Evolutionary conservation across 768 basidiomycete species (phyloP).

Genomic region (Boletus reticulatus): DNA sequence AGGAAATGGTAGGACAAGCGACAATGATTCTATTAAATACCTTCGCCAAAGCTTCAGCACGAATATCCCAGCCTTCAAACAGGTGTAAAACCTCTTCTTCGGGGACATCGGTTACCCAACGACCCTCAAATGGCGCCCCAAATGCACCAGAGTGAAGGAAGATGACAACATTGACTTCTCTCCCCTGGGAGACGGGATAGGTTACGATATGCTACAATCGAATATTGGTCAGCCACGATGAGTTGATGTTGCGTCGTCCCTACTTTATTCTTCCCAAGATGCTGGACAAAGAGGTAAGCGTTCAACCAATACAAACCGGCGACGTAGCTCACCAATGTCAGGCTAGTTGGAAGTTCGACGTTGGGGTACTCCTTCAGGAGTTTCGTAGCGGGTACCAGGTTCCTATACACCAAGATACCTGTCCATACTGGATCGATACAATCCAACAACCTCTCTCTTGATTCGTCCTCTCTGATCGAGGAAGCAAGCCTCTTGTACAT

Average conservation of each 20-base stretch:
- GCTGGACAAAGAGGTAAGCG: constrained; percentile 10
- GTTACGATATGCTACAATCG: constrained; percentile 37
- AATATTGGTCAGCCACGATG: not conserved
- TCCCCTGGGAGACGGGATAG: constrained; percentile 39
- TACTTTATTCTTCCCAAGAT: constrained; percentile 21
- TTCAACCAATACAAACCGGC: not conserved
- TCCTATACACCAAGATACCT: constrained; percentile 39
- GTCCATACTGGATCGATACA: constrained; percentile 38
- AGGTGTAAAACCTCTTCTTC: constrained; percentile 30
- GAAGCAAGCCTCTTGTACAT: constrained; percentile 24
- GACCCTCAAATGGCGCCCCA: constrained; percentile 31
- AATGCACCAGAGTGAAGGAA: constrained; percentile 26
- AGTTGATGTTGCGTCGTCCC: not conserved
- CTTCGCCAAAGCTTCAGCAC: constrained; percentile 7
- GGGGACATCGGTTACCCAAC: constrained; percentile 27
- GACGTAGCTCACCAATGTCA: constrained; percentile 18
- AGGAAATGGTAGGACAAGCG: not conserved
- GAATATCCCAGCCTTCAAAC: constrained; percentile 28
- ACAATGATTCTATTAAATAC: constrained; percentile 1
- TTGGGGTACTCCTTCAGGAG: constrained; percentile 34
- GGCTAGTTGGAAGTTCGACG: constrained; percentile 19
- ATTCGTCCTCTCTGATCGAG: not conserved
- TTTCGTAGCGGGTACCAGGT: constrained; percentile 29
- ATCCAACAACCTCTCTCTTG: constrained; percentile 5
- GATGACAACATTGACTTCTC: constrained; percentile 35